These are phyloP conservation scores for Sporothrix euskadiensis DNA, from an alignment of 2,329 filamentous ascomycete genomes.

Conservation along the genomic window DNA sequence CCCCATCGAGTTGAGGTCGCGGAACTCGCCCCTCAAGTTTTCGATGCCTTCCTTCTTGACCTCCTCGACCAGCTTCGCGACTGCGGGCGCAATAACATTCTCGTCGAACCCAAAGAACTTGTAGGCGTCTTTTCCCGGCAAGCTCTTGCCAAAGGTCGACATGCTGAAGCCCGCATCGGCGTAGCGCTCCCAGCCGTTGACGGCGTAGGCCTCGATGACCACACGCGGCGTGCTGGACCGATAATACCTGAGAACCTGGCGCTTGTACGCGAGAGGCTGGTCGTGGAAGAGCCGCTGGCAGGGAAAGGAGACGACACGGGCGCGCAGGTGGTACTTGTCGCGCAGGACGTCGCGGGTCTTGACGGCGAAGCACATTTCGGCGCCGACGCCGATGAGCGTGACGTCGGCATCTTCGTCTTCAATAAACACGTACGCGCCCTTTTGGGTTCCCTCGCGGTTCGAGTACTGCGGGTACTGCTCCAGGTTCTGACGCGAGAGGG, in stretches of 20 bases:
- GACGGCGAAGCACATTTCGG: conserved; percentile 47
- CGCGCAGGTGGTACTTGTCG: conserved; percentile 37
- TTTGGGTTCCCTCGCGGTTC: conserved; percentile 42
- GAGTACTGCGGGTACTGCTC: conserved; percentile 39
- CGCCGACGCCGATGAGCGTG: conserved; percentile 43
- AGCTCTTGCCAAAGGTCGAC: conserved; percentile 51
- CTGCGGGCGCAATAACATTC: conserved; percentile 32
- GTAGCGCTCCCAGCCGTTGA: conserved; percentile 57
- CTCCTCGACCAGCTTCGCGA: too few species aligned
- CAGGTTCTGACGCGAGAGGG: conserved; percentile 44
- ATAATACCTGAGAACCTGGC: conserved; percentile 42
- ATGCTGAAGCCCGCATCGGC: conserved; percentile 53
- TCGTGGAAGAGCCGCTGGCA: conserved; percentile 42
- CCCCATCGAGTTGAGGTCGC: too few species aligned
- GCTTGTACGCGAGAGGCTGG: conserved; percentile 41
- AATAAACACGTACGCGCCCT: conserved; percentile 46
- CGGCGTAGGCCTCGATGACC: conserved; percentile 54
- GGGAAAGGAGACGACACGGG: conserved; percentile 43
- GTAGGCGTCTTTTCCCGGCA: conserved; percentile 54
- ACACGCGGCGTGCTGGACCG: conserved; percentile 38
- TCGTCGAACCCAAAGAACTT: conserved; percentile 54
- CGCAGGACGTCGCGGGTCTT: conserved; percentile 45
- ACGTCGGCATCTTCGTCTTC: conserved; percentile 42
- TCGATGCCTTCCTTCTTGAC: too few species aligned
- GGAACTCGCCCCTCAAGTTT: too few species aligned